Evolutionary conservation across 768 basidiomycete genomes (phyloP).

Genomic region (Tricholoma saponaceum): DNA sequence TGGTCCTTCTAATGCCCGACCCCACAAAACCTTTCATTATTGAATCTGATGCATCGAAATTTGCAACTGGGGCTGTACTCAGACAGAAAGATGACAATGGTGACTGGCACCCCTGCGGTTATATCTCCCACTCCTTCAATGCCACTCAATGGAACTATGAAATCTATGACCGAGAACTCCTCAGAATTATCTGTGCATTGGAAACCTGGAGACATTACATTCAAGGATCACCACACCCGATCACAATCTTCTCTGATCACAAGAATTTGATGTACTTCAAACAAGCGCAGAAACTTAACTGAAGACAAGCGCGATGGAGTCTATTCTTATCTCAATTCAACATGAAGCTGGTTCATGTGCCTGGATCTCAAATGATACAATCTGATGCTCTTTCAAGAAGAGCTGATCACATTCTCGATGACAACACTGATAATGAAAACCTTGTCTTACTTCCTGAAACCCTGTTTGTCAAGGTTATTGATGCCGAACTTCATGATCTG

Average conservation of each 20-base stretch:
- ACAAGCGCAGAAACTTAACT: constrained; percentile 7
- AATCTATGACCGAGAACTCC: constrained; percentile 39
- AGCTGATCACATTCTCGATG: neutral
- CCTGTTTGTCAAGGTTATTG: neutral
- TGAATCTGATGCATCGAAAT: constrained; percentile 27
- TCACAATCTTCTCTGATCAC: constrained; percentile 18
- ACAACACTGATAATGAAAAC: neutral
- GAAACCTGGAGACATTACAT: constrained; percentile 27
- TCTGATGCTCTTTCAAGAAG: constrained; percentile 1
- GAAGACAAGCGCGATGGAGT: constrained; percentile 10
- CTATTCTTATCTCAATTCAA: constrained; percentile 5
- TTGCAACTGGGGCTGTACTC: constrained; percentile 28
- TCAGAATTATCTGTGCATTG: constrained; percentile 37
- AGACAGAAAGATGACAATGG: constrained; percentile 22
- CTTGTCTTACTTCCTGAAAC: neutral
- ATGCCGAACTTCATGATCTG: neutral
- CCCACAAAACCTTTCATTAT: constrained; percentile 18
- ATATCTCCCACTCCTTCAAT: constrained; percentile 13
- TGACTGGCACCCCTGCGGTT: constrained; percentile 32
- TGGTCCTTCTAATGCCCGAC: constrained; percentile 17
- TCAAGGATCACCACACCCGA: constrained; percentile 5
- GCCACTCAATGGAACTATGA: constrained; percentile 29
- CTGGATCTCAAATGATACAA: constrained; percentile 4
- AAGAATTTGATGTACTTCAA: constrained; percentile 22
- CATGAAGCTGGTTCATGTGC: constrained; percentile 1